A percentile compares a stretch with the other conserved stretches of the same genome.
These are phyloP conservation scores for Myxozyma neglecta DNA, from an alignment of 805 yeast species.

Conservation along the genomic window DNA sequence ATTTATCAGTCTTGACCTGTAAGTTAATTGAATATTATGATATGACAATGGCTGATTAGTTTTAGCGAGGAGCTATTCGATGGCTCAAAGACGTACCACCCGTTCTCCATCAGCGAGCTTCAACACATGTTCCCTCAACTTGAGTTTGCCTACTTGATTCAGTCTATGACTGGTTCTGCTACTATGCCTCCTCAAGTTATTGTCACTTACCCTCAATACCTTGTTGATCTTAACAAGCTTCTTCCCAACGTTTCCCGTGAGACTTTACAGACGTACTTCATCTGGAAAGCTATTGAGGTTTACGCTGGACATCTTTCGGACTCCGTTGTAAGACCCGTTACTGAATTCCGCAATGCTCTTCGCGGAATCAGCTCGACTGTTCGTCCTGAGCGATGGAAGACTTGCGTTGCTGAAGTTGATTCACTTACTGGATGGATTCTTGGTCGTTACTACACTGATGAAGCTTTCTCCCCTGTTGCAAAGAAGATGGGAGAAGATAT, in stretches of 20 bases:
- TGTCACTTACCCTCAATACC: conserved; percentile 29
- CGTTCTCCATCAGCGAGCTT: conserved; percentile 19
- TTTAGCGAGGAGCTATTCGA: conserved; percentile 28
- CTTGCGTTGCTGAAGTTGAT: conserved; percentile 31
- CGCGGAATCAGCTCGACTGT: conserved; percentile 26
- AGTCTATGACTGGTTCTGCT: conserved; percentile 17
- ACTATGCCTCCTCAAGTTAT: conserved; percentile 17
- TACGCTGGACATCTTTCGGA: conserved; percentile 26
- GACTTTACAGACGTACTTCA: conserved; percentile 30
- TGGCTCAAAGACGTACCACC: conserved; percentile 28
- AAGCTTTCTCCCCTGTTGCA: conserved; percentile 28
- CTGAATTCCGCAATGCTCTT: conserved; percentile 26
- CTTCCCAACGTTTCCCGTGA: conserved; percentile 25
- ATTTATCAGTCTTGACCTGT: conserved; percentile 24
- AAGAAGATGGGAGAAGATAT: conserved; percentile 29
- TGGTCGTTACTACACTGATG: conserved; percentile 29
- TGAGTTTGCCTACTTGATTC: conserved; percentile 19
- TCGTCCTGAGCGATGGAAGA: conserved; percentile 31
- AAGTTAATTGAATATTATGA: not conserved
- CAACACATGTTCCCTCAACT: conserved; percentile 21
- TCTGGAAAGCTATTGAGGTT: conserved; percentile 32
- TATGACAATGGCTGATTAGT: not conserved
- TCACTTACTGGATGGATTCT: conserved; percentile 31
- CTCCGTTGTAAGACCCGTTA: conserved; percentile 19
- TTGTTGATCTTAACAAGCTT: conserved; percentile 20